A percentile compares a stretch with the other conserved stretches of the same genome.
phyloP scores from a whole-genome alignment of 495 filamentous ascomycete species.

The Alectoria sarmentosa region DNA sequence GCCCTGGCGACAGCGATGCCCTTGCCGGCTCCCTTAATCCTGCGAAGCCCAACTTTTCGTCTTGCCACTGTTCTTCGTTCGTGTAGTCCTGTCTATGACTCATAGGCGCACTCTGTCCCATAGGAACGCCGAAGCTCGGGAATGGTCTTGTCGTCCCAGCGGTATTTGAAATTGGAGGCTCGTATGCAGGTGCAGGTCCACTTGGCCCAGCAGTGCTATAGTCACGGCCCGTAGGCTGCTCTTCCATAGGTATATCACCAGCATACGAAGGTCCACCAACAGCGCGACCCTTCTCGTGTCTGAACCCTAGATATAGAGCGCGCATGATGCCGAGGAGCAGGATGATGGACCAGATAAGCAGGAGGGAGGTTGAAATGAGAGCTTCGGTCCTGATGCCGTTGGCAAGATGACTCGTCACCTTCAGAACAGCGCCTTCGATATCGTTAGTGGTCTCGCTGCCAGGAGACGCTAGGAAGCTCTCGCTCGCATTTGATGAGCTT shows the following conservation, averaged over 20 bases:
- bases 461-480: slow-evolving; percentile 70
- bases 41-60: slow-evolving; percentile 44
- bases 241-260: slow-evolving; percentile 25
- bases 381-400: slow-evolving; percentile 63
- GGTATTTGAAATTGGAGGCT: slow-evolving; percentile 19
- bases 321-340: slow-evolving; percentile 65
- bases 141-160: background rate
- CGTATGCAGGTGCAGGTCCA: slow-evolving; percentile 26
- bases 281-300: slow-evolving; percentile 37
- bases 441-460: slow-evolving; percentile 63
- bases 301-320: slow-evolving; percentile 46
- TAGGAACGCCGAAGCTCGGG: slow-evolving; percentile 8
- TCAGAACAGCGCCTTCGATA: slow-evolving; percentile 65
- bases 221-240: slow-evolving; percentile 11
- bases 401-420: slow-evolving; percentile 56
- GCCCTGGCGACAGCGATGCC: slow-evolving; percentile 9
- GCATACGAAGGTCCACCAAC: slow-evolving; percentile 41
- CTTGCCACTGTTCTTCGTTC: slow-evolving; percentile 26
- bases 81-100: background rate
- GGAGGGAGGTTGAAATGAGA: slow-evolving; percentile 62
- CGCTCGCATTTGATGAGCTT: slow-evolving; percentile 42
- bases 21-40: slow-evolving; percentile 32
- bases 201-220: slow-evolving; percentile 10
- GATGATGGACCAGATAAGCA: slow-evolving; percentile 70
- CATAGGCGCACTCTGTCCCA: slow-evolving; percentile 2